Conservation (phyloP, 1,284 basidiomycete species). For the Cryptococcus sp. region DNA sequence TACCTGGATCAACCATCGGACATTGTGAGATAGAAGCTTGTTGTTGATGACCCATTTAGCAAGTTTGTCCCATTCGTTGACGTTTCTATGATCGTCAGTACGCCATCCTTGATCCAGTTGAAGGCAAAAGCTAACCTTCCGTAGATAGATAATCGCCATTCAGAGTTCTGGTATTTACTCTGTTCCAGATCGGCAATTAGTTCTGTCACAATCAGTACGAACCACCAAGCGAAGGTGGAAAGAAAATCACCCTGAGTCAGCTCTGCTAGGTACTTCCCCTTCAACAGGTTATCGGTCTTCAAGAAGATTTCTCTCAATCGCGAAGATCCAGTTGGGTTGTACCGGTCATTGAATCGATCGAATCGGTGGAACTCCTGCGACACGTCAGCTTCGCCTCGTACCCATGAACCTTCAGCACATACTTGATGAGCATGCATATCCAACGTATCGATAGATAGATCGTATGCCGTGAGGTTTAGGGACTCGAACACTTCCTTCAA, state of each 20-base stretch:
- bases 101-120: constrained; percentile 13
- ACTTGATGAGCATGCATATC: constrained; percentile 98
- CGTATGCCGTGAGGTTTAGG: constrained; percentile 91
- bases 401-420: too few relatives aligned
- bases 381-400: neutral
- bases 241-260: constrained; percentile 69
- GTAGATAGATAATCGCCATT: constrained; percentile 97
- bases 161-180: constrained; percentile 98
- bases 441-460: constrained; percentile 96
- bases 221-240: neutral
- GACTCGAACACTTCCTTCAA: constrained; percentile 93
- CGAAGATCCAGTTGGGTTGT: constrained; percentile 67
- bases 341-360: constrained; percentile 77
- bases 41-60: constrained; percentile 95
- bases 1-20: constrained; percentile 95
- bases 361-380: constrained; percentile 79
- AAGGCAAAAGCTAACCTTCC: constrained; percentile 58
- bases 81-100: constrained; percentile 31
- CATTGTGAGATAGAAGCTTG: constrained; percentile 92
- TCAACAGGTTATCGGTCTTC: constrained; percentile 93
- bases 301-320: constrained; percentile 94
- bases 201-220: constrained; percentile 56
- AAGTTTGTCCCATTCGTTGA: constrained; percentile 93
- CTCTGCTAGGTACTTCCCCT: constrained; percentile 92
- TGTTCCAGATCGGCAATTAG: constrained; percentile 94